Conservation (phyloP, 2,329 filamentous ascomycete species). For the Fusarium keratoplasticum region DNA sequence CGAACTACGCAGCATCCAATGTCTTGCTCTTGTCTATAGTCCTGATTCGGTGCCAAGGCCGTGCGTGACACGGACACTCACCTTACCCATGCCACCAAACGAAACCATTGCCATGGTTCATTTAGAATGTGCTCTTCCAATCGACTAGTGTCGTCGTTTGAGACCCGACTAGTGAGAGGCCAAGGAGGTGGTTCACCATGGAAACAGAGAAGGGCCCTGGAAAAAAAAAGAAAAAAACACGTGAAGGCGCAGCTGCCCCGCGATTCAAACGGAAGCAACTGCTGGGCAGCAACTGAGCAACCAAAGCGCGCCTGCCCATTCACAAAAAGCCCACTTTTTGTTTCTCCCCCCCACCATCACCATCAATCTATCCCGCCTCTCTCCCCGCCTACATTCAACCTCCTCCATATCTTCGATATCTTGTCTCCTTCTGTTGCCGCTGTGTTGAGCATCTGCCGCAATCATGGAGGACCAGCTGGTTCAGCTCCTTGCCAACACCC, state of each 20-base stretch:
- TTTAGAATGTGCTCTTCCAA: background rate
- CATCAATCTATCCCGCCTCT: constrained; percentile 38
- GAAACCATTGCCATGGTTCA: background rate
- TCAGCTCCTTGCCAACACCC: constrained; percentile 87
- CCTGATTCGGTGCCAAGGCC: background rate
- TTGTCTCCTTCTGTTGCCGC: constrained; percentile 15
- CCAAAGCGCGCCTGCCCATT: constrained; percentile 17
- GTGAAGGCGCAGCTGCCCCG: constrained; percentile 31
- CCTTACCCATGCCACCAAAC: constrained; percentile 3
- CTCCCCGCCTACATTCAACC: constrained; percentile 34
- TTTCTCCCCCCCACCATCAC: constrained; percentile 36
- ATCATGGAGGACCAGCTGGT: constrained; percentile 93
- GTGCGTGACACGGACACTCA: background rate
- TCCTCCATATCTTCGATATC: constrained; percentile 19
- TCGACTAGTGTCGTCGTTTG: background rate
- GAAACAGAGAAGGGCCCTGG: constrained; percentile 6
- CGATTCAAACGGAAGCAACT: constrained; percentile 14
- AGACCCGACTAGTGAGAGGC: constrained; percentile 4
- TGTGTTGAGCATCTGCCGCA: constrained; percentile 28
- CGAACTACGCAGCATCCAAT: background rate
- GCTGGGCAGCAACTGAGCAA: constrained; percentile 2
- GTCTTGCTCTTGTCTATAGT: background rate
- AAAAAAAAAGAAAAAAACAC: constrained; percentile 16
- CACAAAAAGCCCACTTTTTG: constrained; percentile 35
- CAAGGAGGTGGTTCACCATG: constrained; percentile 9